Conservation (phyloP, 495 filamentous ascomycete species). For the Podospora pseudoanserina region DNA sequence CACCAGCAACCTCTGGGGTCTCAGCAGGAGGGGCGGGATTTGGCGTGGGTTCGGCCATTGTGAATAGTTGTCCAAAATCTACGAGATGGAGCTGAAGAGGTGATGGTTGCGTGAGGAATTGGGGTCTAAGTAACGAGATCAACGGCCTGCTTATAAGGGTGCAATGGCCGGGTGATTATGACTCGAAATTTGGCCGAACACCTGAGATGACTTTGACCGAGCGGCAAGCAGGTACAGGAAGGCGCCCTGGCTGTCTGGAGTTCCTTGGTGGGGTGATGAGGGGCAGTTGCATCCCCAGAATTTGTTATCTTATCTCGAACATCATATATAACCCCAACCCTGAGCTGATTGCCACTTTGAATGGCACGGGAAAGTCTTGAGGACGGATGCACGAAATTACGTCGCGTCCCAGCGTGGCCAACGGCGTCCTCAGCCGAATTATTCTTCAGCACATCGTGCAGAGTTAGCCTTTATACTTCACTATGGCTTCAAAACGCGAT, state of each 20-base stretch:
- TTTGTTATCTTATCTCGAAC: slow-evolving; percentile 7
- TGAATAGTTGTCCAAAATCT: background rate
- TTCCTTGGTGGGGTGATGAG: slow-evolving; percentile 25
- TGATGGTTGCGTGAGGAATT: slow-evolving; percentile 2
- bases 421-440: background rate
- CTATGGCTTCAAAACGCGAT: slow-evolving; percentile 34
- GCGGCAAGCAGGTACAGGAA: background rate
- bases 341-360: background rate
- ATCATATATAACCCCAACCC: slow-evolving; percentile 8
- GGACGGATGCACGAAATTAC: background rate
- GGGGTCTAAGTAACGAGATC: background rate
- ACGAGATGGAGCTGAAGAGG: background rate
- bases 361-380: background rate
- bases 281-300: slow-evolving; percentile 13
- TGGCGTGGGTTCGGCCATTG: slow-evolving; percentile 26
- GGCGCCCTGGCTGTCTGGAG: background rate
- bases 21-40: slow-evolving; percentile 15
- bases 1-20: slow-evolving; percentile 24
- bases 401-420: background rate
- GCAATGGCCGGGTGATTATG: slow-evolving; percentile 6
- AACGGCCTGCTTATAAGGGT: background rate
- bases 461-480: background rate
- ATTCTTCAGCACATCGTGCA: background rate
- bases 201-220: slow-evolving; percentile 11
- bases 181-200: slow-evolving; percentile 16